phyloP scores from a whole-genome alignment of 345 rosid species.

The Arabidopsis arenosa region DNA sequence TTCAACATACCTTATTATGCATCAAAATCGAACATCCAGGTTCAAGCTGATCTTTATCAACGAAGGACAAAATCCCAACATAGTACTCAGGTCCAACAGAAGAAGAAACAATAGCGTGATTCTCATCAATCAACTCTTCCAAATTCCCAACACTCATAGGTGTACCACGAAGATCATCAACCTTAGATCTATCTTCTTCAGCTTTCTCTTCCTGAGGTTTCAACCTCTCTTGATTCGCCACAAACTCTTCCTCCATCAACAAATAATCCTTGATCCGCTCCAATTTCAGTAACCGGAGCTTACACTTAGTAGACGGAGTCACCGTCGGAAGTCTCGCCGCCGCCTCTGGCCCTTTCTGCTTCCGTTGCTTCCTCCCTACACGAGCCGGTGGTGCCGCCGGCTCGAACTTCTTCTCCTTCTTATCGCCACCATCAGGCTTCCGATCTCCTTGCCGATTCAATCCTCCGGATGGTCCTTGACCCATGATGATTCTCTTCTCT shows the following conservation, averaged over 20 bases:
- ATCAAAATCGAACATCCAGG: slow-evolving; percentile 97
- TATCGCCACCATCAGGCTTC: slow-evolving; percentile 72
- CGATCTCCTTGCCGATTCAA: slow-evolving; percentile 81
- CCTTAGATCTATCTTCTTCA: slow-evolving; percentile 92
- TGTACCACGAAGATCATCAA: slow-evolving; percentile 88
- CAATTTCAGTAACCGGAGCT: slow-evolving; percentile 76
- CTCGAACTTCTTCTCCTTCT: slow-evolving; percentile 93
- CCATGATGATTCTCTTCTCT: slow-evolving; percentile 60
- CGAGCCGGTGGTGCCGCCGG: slow-evolving; percentile 92
- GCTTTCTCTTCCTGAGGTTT: slow-evolving; percentile 98
- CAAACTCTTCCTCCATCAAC: slow-evolving; percentile 97
- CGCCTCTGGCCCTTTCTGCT: slow-evolving; percentile 91
- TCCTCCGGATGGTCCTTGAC: slow-evolving; percentile 94
- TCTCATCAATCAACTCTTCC: slow-evolving; percentile 97
- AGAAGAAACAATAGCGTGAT: slow-evolving; percentile 91
- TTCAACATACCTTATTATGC: slow-evolving; percentile 79
- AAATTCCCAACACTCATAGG: slow-evolving; percentile 97
- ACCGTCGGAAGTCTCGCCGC: slow-evolving; percentile 89
- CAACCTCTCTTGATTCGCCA: slow-evolving; percentile 83
- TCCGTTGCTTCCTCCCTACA: slow-evolving; percentile 86
- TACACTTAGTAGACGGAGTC: slow-evolving; percentile 83
- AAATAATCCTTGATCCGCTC: slow-evolving; percentile 92
- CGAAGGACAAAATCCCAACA: slow-evolving; percentile 88
- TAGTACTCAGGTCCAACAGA: slow-evolving; percentile 97
- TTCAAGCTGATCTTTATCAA: slow-evolving; percentile 97